phyloP scores from a whole-genome alignment of 352 stramenopile species.

The Globisporangium yorkense region DNA sequence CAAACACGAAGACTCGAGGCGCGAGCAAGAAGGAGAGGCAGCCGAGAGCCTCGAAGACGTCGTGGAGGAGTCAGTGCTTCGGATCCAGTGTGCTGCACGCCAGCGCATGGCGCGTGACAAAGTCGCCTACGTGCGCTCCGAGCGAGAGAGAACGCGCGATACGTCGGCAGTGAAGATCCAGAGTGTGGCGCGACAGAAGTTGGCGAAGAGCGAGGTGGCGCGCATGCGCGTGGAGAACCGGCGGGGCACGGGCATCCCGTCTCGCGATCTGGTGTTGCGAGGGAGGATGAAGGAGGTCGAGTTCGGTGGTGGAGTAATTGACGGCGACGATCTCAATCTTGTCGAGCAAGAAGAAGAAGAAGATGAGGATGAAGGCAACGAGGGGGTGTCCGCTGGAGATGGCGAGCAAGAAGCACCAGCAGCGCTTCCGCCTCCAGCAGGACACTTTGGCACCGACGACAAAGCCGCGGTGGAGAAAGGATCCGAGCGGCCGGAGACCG shows the following conservation, averaged over 20 bases:
- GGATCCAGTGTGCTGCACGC: slow-evolving; percentile 48
- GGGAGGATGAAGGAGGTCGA: neutral
- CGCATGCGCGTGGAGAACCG: slow-evolving; percentile 22
- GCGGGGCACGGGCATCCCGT: slow-evolving; percentile 22
- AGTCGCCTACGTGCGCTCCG: slow-evolving; percentile 23
- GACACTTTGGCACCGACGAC: neutral
- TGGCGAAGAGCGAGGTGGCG: slow-evolving; percentile 32
- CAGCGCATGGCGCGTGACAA: slow-evolving; percentile 26
- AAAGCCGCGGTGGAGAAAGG: neutral
- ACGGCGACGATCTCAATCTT: neutral
- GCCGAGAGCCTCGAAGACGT: neutral
- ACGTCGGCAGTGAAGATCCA: slow-evolving; percentile 25
- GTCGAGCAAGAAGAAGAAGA: slow-evolving; percentile 4
- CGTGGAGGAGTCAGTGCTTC: slow-evolving; percentile 19
- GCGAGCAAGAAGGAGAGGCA: neutral
- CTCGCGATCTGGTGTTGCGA: slow-evolving; percentile 8
- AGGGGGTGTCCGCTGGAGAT: neutral
- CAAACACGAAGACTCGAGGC: neutral
- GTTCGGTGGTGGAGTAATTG: neutral
- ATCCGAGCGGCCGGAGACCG: slow-evolving; percentile 31
- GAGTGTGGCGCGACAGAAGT: slow-evolving; percentile 34
- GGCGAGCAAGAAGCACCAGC: neutral
- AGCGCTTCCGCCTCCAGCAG: neutral
- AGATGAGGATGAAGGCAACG: neutral
- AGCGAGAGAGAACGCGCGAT: slow-evolving; percentile 9